Evolutionary conservation across 1,284 basidiomycete species (phyloP), one percentile per base, ranked within the genome.

Genomic region (Naganishia albida): DNA sequence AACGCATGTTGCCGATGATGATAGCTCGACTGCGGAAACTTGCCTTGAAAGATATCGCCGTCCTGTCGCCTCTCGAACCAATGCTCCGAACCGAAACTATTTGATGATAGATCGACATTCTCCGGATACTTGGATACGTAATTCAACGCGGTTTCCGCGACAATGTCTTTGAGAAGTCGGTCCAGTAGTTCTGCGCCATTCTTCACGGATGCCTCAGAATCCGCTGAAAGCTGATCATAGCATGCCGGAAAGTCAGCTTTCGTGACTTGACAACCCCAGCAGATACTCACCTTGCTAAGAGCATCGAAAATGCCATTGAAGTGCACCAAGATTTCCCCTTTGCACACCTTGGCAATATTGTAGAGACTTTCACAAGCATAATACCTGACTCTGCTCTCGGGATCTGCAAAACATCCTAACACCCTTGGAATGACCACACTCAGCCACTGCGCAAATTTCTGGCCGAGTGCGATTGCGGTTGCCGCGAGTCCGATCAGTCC

Each of bases 251-350:
- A 48, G 7, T 39, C 28, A 49, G 38, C 12, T 62, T 48, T 42
- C 25, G 20, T 7, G 38, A 34, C 30, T 2, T 26, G 7, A n/a
- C 23, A 51, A 23, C 1, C 26, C 3, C 25, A 8, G 34, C 12
- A 73, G 85, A 69, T 72, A 93, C 34, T 34, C 34, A 34, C 93
- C 83, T 96, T 97, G 83, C 91, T 93, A 68, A 99, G 84, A 1
- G 92, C 89, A 78, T 99, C 96, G 73, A 99, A 99, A 65, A 97
- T 92, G 67, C 95, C 91, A 75, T 99, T 99, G 81, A 99, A 99
- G 78, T 95, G 97, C 23, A 97, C 87, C 68, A 99, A 81, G 46
- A 98, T 89, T 80, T 98, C 95, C 42, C 95, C 95, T 76, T 97
- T 97, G 64, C 93, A 96, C 7, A 98, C 94, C 80, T 99, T 97